Evolutionary conservation across 164 flowering plant species (phyloP), one percentile per base, ranked within the genome.

Genomic region (Macadamia integrifolia): DNA sequence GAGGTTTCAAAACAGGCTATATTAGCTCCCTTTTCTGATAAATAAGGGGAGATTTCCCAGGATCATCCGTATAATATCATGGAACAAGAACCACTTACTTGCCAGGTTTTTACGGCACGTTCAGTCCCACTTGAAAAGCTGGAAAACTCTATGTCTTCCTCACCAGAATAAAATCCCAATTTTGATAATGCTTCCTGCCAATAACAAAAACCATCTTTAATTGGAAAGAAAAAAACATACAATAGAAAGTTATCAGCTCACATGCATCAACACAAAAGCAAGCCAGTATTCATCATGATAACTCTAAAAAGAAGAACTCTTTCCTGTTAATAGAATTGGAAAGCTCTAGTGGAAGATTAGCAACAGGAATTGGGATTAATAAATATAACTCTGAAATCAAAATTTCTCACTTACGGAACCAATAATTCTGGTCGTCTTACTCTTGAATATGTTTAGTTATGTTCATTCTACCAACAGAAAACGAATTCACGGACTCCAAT

Each of bases 41-140:
- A 46, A 8, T 46, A 46, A 8, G 9, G 50, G 50, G 50, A 46
- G 50, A 1, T 3, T 8, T 46, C 50, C 17, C 31, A 8, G 53
- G 46, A 65, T 65, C 14, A 18, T 28, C 32, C 3, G 6, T 40
- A 58, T 58, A 66, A 23, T 40, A n/a, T 40, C 46, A 15, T 7
- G 30, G 11, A 10, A 11, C 50, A 58, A 43, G 17, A 50, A 40
- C 15, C 66, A 85, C 90, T 74, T 77, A 87, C 97, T 78, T 94
- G 98, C 97, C 98, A 91, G 57, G 93, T 88, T 80, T 94, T 91
- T 11, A 94, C 91, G 70, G 97, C 97, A 64, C 95, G 83, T 77
- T 85, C 89, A 61, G 98, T 94, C 35, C 91, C 96, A 74, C 79
- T 82, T 30, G 93, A 85, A 79, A 91, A 94, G 80, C 85, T 85